Evolutionary conservation across 2,329 filamentous ascomycete species (phyloP), one percentile per base, ranked within the genome.

Genomic region (Chaetomiaceae sp.): DNA sequence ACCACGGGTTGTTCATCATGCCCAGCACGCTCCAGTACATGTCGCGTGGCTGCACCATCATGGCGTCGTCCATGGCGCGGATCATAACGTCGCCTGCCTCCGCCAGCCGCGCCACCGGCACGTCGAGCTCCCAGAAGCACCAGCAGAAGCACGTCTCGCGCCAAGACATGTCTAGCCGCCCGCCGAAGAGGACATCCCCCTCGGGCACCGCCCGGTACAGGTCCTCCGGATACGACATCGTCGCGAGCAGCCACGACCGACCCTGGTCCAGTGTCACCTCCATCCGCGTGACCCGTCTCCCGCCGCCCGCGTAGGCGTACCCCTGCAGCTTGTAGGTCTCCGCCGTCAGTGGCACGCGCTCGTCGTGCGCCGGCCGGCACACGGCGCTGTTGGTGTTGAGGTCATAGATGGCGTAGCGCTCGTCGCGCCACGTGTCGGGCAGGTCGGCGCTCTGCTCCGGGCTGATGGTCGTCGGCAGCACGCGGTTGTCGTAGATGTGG

Each of bases 1-100:
- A 96, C 90, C 90, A 96, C 0, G 88, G 86, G 58, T 95, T 95
- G 67, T 95, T 95, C 90, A 96, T 95, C 90, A 96, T 96, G 0
- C 90, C 89, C 32, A 95, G 69, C 2, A 95, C 88, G 50, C 81
- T 89, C 90, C 90, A 96, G 68, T 95, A 95, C 87, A 95, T 93
- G 59, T 96, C 90, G 51, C 87, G 76, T 4, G 90, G 90, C 62
- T 95, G 88, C 0, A 87, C 71, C 65, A 86, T 87, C 79, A 95
- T 84, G 45, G 83, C 78, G 54, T 95, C 90, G 56, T 96, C 90
- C 88, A 95, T 95, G 4, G 84, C 84, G 36, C 90, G 76, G 5
- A 95, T 81, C 59, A 94, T 75, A 30, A 96, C 79, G 58, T 89
- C 88, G 35, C 81, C 76, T 1, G 86, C 77, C 3, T 67, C 67